Evolutionary conservation across 495 filamentous ascomycete species (phyloP).

Genomic region (Aspergillus steynii): DNA sequence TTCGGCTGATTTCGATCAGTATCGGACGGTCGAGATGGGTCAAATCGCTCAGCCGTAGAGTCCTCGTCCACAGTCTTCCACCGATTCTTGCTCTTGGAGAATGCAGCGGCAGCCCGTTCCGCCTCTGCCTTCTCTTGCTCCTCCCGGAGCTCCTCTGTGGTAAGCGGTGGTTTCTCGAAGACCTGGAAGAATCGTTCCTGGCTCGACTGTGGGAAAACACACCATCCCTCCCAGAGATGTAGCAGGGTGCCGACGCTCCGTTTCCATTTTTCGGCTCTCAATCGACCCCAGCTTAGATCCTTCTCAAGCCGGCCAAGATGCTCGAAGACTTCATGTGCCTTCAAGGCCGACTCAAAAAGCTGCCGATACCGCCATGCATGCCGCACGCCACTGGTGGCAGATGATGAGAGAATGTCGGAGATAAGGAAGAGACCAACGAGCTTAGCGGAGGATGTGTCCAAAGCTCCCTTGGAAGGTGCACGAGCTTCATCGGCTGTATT

Average conservation of each 20-base stretch:
- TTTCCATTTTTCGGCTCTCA: constrained; percentile 90
- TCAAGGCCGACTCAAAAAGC: constrained; percentile 76
- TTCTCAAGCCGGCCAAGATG: constrained; percentile 76
- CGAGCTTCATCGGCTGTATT: constrained; percentile 28
- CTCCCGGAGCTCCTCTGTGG: constrained; percentile 49
- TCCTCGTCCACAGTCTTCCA: constrained; percentile 74
- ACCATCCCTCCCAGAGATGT: constrained; percentile 85
- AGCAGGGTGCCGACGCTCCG: constrained; percentile 72
- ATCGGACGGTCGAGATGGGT: constrained; percentile 27
- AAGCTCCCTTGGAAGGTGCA: constrained; percentile 38
- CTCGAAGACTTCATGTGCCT: constrained; percentile 72
- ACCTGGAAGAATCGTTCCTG: constrained; percentile 70
- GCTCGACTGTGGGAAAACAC: constrained; percentile 74
- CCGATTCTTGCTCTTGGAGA: constrained; percentile 55
- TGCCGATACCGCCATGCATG: constrained; percentile 91
- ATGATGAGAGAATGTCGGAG: constrained; percentile 85
- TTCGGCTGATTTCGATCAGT: constrained; percentile 25
- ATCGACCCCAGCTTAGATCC: constrained; percentile 75
- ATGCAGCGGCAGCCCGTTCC: constrained; percentile 36
- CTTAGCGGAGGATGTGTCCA: constrained; percentile 71
- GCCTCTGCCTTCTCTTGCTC: constrained; percentile 50
- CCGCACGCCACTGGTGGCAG: constrained; percentile 76
- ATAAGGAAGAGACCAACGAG: constrained; percentile 84
- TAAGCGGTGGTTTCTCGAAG: constrained; percentile 74
- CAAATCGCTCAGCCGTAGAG: constrained; percentile 39